These are phyloP conservation scores for Sclerotinia nivalis DNA, from an alignment of 2,329 filamentous ascomycete species.

Conservation along the genomic window DNA sequence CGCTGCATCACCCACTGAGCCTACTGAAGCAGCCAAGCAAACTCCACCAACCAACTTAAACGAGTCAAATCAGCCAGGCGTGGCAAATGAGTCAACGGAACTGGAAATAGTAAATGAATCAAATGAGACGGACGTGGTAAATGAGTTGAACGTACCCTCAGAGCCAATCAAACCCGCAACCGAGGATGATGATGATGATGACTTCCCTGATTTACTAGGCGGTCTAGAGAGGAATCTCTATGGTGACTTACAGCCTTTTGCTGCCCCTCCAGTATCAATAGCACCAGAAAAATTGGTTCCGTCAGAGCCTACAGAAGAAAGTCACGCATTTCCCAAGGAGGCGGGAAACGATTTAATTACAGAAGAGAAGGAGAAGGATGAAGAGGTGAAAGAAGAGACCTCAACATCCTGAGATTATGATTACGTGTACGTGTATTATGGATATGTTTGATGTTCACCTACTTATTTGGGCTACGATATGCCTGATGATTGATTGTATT, in stretches of 20 bases:
- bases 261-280: neutral
- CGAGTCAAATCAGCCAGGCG: neutral
- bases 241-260: neutral
- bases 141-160: neutral
- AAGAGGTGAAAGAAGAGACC: neutral
- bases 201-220: slow-evolving; percentile 37
- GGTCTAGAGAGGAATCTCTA: slow-evolving; percentile 36
- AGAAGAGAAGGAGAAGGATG: slow-evolving; percentile 15
- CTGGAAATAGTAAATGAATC: neutral
- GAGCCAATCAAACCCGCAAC: neutral
- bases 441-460: neutral
- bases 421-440: neutral
- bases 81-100: neutral
- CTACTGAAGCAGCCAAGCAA: neutral
- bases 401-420: neutral
- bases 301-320: neutral
- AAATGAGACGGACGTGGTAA: neutral
- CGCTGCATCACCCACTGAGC: neutral
- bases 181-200: slow-evolving; percentile 33
- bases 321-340: neutral
- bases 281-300: no score
- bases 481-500: neutral
- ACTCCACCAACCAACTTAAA: neutral
- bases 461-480: neutral
- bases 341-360: neutral